phyloP scores from a whole-genome alignment of 805 yeast genomes.

The Metschnikowia lachancei region DNA sequence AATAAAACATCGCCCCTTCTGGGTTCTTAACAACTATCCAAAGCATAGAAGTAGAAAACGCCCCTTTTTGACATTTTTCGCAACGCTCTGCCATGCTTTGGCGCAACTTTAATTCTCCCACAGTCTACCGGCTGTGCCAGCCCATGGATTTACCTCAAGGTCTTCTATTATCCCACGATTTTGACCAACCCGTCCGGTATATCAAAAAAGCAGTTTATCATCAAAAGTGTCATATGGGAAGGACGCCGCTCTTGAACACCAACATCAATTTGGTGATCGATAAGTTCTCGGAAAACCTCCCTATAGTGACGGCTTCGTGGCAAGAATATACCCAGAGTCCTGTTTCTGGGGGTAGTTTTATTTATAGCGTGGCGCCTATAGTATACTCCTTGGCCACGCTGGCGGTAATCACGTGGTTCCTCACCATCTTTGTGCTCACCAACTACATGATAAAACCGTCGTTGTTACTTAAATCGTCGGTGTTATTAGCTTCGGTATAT shows the following conservation, averaged over 20 bases:
- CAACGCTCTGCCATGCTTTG: constrained; percentile 4
- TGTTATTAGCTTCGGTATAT: constrained; percentile 53
- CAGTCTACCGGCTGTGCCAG: constrained; percentile 32
- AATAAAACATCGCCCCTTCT: too few relatives aligned
- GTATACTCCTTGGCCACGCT: constrained; percentile 61
- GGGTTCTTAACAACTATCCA: background rate
- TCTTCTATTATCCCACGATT: constrained; percentile 30
- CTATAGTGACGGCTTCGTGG: constrained; percentile 52
- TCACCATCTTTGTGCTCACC: constrained; percentile 62
- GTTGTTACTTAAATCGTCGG: constrained; percentile 46
- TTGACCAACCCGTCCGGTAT: constrained; percentile 22
- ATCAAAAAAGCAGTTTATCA: constrained; percentile 26
- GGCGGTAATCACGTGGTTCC: constrained; percentile 60
- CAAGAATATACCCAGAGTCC: constrained; percentile 28
- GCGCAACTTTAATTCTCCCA: constrained; percentile 8
- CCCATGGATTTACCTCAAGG: constrained; percentile 33
- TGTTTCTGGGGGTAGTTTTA: constrained; percentile 43
- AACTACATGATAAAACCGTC: constrained; percentile 65
- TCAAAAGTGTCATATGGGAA: constrained; percentile 32
- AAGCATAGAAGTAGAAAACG: background rate
- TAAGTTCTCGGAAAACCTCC: constrained; percentile 34
- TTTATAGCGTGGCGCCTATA: constrained; percentile 58
- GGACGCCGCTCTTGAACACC: constrained; percentile 39
- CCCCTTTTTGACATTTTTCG: background rate
- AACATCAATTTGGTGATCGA: constrained; percentile 34